Evolutionary conservation across 345 rosid species (phyloP).

Genomic region (Theobroma cacao): DNA sequence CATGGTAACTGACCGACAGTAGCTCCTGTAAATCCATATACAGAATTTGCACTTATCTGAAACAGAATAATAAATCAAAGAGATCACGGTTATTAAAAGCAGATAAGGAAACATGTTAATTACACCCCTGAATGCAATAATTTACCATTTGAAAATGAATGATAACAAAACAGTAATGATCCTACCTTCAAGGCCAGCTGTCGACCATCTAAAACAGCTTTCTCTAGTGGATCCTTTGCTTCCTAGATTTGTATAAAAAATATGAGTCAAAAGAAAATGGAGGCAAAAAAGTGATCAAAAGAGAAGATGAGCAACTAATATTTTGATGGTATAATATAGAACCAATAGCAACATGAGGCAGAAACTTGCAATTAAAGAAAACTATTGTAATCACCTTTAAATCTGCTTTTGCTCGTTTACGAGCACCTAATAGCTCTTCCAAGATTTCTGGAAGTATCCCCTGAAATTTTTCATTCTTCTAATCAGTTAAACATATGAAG

Average conservation of each 20-base stretch:
- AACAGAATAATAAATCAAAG: constrained; percentile 19
- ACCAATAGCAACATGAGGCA: neutral
- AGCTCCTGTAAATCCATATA: constrained; percentile 98
- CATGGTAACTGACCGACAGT: constrained; percentile 93
- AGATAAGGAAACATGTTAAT: neutral
- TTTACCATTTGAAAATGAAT: neutral
- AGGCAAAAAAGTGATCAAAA: neutral
- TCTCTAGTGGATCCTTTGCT: constrained; percentile 94
- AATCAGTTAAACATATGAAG: constrained; percentile 5
- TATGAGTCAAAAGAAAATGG: neutral
- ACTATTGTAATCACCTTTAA: constrained; percentile 54
- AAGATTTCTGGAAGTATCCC: constrained; percentile 99
- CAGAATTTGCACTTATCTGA: constrained; percentile 97
- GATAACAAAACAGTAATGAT: constrained; percentile 15
- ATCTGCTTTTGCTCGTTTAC: constrained; percentile 96
- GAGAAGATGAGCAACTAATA: neutral
- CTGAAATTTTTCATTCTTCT: constrained; percentile 36
- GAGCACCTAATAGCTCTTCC: constrained; percentile 87
- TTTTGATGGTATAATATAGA: neutral
- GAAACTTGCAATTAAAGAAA: constrained; percentile 9
- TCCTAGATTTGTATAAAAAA: constrained; percentile 42
- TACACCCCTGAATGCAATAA: neutral
- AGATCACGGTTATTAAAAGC: neutral
- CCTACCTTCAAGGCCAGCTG: constrained; percentile 90
- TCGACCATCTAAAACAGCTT: constrained; percentile 96